Percentiles rank a stretch among this genome's conserved stretches.
phyloP scores from a whole-genome alignment of 768 basidiomycete species.

The Tephrocybe sp. region DNA sequence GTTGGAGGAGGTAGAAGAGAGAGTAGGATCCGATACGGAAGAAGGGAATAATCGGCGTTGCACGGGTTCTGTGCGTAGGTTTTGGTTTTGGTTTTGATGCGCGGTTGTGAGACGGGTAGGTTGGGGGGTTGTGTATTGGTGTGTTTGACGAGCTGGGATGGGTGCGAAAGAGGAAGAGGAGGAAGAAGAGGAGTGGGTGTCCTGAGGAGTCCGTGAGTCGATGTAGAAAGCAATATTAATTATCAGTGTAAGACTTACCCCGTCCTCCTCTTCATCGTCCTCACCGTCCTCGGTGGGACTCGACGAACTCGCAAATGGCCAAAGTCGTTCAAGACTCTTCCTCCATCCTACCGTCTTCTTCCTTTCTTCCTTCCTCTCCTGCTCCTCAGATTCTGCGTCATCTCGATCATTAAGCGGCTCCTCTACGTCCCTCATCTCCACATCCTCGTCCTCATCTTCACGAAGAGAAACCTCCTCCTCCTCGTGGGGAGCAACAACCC shows the following conservation, averaged over 20 bases:
- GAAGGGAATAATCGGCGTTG: too few species aligned
- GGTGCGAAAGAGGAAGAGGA: too few species aligned
- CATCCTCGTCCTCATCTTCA: conserved; percentile 11
- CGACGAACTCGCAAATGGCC: conserved; percentile 35
- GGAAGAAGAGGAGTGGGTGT: background rate
- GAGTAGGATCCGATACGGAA: background rate
- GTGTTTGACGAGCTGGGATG: too few species aligned
- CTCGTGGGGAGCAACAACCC: conserved; percentile 33
- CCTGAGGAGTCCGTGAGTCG: too few species aligned
- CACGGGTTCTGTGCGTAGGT: too few species aligned
- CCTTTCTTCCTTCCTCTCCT: conserved; percentile 21
- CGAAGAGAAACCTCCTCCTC: conserved; percentile 34
- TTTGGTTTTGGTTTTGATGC: conserved; percentile 9
- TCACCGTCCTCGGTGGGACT: conserved; percentile 20
- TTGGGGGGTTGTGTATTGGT: too few species aligned
- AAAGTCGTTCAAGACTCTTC: conserved; percentile 41
- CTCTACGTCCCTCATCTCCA: conserved; percentile 19
- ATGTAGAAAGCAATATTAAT: conserved; percentile 13
- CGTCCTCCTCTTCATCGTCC: conserved; percentile 8
- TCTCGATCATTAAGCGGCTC: too few species aligned
- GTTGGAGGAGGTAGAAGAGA: background rate
- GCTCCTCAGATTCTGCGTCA: conserved; percentile 22
- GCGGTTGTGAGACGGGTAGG: background rate
- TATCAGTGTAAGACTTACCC: background rate
- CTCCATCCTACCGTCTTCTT: conserved; percentile 37